These are phyloP conservation scores for Carex sylvatica DNA, from an alignment of 202 grass and related monocot species.

Conservation along the genomic window DNA sequence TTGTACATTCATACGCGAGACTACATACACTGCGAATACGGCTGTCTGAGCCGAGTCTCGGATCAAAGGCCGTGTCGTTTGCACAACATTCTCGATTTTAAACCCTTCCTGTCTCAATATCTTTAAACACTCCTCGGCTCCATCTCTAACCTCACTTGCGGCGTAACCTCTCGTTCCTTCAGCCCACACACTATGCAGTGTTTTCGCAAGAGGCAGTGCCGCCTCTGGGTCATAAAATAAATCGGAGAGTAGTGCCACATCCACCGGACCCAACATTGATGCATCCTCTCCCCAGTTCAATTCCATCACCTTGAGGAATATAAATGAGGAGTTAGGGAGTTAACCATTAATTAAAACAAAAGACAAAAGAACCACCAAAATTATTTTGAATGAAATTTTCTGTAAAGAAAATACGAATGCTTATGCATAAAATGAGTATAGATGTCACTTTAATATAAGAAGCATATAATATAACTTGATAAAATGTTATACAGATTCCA, in stretches of 20 bases:
- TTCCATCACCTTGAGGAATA: slow-evolving; percentile 42
- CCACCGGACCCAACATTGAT: slow-evolving; percentile 3
- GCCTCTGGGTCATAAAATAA: slow-evolving; percentile 62
- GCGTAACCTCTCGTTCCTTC: slow-evolving; percentile 38
- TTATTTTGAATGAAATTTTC: background rate
- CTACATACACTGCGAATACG: slow-evolving; percentile 34
- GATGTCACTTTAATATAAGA: background rate
- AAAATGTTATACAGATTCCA: background rate
- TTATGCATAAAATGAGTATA: background rate
- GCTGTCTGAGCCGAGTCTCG: slow-evolving; percentile 7
- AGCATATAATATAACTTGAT: background rate
- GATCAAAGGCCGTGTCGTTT: slow-evolving; percentile 28
- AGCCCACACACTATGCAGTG: slow-evolving; percentile 36
- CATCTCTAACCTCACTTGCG: slow-evolving; percentile 45
- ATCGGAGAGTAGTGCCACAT: slow-evolving; percentile 63
- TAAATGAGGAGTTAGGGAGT: background rate
- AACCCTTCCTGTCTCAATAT: slow-evolving; percentile 44
- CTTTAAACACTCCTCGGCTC: slow-evolving; percentile 37
- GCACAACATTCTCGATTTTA: slow-evolving; percentile 34
- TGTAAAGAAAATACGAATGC: background rate
- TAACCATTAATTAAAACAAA: background rate
- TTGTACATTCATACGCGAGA: background rate
- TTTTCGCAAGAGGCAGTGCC: slow-evolving; percentile 44
- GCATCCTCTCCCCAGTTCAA: slow-evolving; percentile 37
- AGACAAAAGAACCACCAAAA: background rate